These are phyloP conservation scores for Macrophomina tecta DNA, from an alignment of 2,329 filamentous ascomycete species.

Conservation along the genomic window DNA sequence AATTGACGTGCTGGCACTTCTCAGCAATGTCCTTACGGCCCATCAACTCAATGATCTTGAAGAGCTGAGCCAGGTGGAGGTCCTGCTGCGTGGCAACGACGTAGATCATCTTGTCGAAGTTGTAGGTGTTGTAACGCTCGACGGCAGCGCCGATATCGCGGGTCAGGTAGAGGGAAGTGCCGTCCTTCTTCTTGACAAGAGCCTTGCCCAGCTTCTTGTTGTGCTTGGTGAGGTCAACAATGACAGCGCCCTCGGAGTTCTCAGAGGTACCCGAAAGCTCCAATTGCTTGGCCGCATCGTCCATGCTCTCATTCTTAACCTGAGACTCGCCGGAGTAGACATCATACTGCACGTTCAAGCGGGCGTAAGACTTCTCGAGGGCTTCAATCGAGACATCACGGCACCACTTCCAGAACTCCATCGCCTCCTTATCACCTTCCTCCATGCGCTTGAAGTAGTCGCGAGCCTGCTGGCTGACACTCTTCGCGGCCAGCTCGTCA, in stretches of 20 bases:
- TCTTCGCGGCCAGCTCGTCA: conserved; percentile 42
- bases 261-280: conserved; percentile 67
- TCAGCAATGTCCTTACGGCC: conserved; percentile 64
- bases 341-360: conserved; percentile 69
- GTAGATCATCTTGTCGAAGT: conserved; percentile 73
- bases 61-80: conserved; percentile 67
- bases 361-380: conserved; percentile 68
- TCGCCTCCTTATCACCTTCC: conserved; percentile 63
- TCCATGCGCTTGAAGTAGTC: conserved; percentile 73
- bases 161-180: conserved; percentile 71
- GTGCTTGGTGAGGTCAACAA: conserved; percentile 74
- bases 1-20: conserved; percentile 68
- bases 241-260: conserved; percentile 68
- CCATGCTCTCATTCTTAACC: conserved; percentile 67
- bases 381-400: conserved; percentile 68
- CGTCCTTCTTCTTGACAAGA: conserved; percentile 70
- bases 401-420: conserved; percentile 68
- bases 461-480: conserved; percentile 74
- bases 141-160: conserved; percentile 71
- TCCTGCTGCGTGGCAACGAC: conserved; percentile 70
- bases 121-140: conserved; percentile 66
- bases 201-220: conserved; percentile 72
- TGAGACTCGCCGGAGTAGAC: conserved; percentile 74
- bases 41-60: conserved; percentile 69
- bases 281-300: conserved; percentile 63